phyloP scores from a whole-genome alignment of 2,329 filamentous ascomycete species.

The Pseudocercospora fuligena region DNA sequence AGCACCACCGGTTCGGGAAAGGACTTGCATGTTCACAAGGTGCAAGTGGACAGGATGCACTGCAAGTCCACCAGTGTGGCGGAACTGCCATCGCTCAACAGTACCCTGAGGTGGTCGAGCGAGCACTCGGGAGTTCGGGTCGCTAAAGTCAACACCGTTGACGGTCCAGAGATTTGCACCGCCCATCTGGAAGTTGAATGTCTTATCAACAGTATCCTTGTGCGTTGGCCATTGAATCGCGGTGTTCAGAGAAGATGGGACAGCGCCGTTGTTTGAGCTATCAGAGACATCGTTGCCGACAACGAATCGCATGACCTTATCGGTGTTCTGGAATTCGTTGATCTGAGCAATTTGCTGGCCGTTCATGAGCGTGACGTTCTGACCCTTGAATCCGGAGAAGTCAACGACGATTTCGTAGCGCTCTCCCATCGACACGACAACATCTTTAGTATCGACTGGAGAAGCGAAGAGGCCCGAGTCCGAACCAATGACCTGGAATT shows the following conservation, averaged over 20 bases:
- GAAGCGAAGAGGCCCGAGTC: conserved; percentile 58
- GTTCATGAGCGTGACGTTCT: conserved; percentile 46
- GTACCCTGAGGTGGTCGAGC: conserved; percentile 54
- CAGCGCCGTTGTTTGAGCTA: conserved; percentile 43
- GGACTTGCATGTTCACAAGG: conserved; percentile 62
- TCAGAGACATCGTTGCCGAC: conserved; percentile 51
- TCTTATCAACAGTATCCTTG: conserved; percentile 47
- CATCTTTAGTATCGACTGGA: conserved; percentile 49
- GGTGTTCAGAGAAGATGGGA: conserved; percentile 42
- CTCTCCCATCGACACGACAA: conserved; percentile 60
- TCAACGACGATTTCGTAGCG: conserved; percentile 64
- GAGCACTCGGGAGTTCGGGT: conserved; percentile 55
- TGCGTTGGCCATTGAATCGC: conserved; percentile 42
- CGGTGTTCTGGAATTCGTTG: conserved; percentile 57
- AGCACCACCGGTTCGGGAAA: conserved; percentile 54
- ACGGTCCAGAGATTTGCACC: conserved; percentile 53
- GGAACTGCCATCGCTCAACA: conserved; percentile 56
- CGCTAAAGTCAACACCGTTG: conserved; percentile 56
- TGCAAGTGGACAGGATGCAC: conserved; percentile 63
- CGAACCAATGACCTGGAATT: conserved; percentile 60
- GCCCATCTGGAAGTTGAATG: conserved; percentile 53
- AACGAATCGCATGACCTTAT: conserved; percentile 59
- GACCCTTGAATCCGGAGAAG: conserved; percentile 55
- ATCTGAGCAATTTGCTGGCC: conserved; percentile 40
- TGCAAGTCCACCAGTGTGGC: conserved; percentile 57